Percentiles rank a stretch among this genome's conserved stretches.
Evolutionary conservation across 164 flowering plant species (phyloP).

Genomic region (Saururus chinensis): DNA sequence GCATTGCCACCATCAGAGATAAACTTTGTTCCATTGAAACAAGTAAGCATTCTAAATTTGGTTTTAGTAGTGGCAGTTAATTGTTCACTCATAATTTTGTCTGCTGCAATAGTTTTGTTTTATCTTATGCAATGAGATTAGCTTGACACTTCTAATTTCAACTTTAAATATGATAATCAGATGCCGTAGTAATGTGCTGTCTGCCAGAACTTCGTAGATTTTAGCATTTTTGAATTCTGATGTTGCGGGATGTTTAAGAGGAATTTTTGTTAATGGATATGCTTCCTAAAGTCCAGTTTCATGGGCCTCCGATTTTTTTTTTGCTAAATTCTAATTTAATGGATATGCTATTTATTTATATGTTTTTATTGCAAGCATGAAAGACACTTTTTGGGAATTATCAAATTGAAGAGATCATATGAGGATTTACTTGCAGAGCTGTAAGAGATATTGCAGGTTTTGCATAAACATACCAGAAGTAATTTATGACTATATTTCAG

Average conservation of each 20-base stretch:
- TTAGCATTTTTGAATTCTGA: background rate
- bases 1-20: slow-evolving; percentile 80
- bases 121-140: background rate
- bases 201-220: background rate
- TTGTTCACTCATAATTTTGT: background rate
- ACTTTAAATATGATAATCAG: no score
- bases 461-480: no score
- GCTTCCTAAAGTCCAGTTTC: background rate
- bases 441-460: no score
- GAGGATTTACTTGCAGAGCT: no score
- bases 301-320: no score
- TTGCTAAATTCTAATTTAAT: no score
- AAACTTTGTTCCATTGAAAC: slow-evolving; percentile 86
- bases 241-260: background rate
- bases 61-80: background rate
- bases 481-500: no score
- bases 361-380: no score
- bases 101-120: background rate
- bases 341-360: no score
- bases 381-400: no score
- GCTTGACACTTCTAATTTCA: background rate
- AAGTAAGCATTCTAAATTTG: slow-evolving; percentile 31
- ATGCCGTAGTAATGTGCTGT: no score
- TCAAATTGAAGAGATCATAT: no score
- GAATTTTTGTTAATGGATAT: background rate